phyloP scores from a whole-genome alignment of 2,329 filamentous ascomycete genomes.

The Ascomycota sp. region DNA sequence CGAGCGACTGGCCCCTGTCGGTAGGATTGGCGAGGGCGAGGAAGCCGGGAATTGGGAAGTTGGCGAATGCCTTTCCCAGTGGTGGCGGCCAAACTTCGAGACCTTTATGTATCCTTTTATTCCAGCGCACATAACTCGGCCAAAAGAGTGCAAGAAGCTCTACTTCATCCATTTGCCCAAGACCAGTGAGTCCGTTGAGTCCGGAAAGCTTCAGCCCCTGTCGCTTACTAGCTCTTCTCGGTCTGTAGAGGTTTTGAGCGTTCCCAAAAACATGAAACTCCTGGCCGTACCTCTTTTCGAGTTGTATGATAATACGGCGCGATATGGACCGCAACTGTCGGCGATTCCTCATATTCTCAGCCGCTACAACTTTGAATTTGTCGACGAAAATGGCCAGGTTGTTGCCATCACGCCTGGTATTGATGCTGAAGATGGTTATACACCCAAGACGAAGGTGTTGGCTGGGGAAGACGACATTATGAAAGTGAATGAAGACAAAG shows the following conservation, averaged over 20 bases:
- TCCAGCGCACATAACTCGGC: constrained; percentile 80
- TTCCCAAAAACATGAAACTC: constrained; percentile 99
- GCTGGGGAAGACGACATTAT: constrained; percentile 40
- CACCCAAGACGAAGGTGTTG: constrained; percentile 42
- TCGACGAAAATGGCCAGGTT: constrained; percentile 77
- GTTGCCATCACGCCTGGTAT: constrained; percentile 65
- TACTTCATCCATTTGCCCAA: constrained; percentile 90
- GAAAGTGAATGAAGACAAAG: constrained; percentile 30
- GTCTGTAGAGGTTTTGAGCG: constrained; percentile 61
- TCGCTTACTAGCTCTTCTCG: constrained; percentile 1
- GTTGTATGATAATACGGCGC: constrained; percentile 86
- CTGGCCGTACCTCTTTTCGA: constrained; percentile 92
- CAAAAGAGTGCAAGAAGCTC: constrained; percentile 97
- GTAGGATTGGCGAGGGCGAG: constrained; percentile 62
- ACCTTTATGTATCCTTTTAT: constrained; percentile 99
- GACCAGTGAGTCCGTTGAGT: constrained; percentile 40
- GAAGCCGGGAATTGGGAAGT: constrained; percentile 78
- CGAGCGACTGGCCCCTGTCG: constrained; percentile 81
- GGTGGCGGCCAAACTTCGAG: constrained; percentile 98
- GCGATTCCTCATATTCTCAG: constrained; percentile 89
- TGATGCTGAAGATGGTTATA: constrained; percentile 31
- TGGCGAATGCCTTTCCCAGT: constrained; percentile 84
- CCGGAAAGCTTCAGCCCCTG: neutral
- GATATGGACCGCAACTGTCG: constrained; percentile 87
- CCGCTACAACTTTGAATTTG: constrained; percentile 91